Evolutionary conservation across 805 yeast species (phyloP).

Genomic region (Candida boleticola): DNA sequence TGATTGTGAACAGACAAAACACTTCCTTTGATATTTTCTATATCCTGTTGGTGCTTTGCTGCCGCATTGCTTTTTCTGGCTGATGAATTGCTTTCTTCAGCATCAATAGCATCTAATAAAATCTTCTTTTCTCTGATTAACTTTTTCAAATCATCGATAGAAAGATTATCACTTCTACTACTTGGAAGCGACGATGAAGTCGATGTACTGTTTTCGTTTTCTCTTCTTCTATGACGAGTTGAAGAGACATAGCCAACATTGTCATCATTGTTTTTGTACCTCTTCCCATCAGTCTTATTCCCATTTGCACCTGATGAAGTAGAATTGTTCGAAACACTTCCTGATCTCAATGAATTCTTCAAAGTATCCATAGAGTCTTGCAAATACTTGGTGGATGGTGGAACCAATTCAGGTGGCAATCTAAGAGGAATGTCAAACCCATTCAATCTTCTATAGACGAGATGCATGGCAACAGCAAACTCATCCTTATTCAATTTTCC

Average conservation of each 20-base stretch:
- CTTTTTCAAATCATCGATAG: constrained; percentile 58
- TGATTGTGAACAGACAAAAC: constrained; percentile 49
- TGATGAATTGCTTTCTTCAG: constrained; percentile 52
- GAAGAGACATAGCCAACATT: constrained; percentile 67
- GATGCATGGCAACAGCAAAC: constrained; percentile 96
- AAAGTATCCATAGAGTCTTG: constrained; percentile 69
- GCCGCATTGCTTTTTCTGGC: constrained; percentile 31
- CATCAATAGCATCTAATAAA: constrained; percentile 66
- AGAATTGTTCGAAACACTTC: constrained; percentile 17
- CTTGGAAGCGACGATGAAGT: constrained; percentile 17
- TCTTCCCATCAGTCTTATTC: constrained; percentile 26
- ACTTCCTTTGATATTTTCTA: constrained; percentile 62
- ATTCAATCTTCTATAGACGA: constrained; percentile 85
- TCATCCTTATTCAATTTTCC: constrained; percentile 87
- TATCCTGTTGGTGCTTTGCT: constrained; percentile 48
- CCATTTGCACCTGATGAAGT: constrained; percentile 10
- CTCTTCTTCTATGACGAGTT: constrained; percentile 53
- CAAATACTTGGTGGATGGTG: constrained; percentile 77
- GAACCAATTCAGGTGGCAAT: constrained; percentile 85
- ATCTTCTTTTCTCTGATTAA: constrained; percentile 70
- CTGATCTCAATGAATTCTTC: constrained; percentile 58
- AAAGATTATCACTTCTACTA: constrained; percentile 28
- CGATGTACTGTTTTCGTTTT: constrained; percentile 12
- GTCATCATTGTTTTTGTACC: constrained; percentile 70
- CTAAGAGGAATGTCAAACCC: constrained; percentile 81